Evolutionary conservation across 352 stramenopile genomes (phyloP).

Genomic region (Phytopythium kandeliae): DNA sequence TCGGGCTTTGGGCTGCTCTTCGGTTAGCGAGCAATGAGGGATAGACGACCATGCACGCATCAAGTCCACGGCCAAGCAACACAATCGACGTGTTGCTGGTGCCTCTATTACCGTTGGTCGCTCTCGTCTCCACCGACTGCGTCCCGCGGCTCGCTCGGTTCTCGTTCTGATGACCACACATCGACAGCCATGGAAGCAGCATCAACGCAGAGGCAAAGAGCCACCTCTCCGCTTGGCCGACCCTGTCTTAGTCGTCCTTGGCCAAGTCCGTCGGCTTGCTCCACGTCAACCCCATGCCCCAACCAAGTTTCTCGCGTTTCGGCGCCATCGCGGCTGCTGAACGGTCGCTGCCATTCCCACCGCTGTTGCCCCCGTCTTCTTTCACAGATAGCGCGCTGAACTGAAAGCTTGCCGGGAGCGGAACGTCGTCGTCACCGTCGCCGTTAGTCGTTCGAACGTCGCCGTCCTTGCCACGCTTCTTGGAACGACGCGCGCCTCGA

Average conservation of each 20-base stretch:
- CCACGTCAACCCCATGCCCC: conserved; percentile 54
- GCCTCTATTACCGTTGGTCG: background rate
- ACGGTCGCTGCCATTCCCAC: conserved; percentile 1
- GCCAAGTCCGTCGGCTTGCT: background rate
- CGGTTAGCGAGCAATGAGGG: conserved; percentile 9
- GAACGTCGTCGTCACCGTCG: conserved; percentile 41
- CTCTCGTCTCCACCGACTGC: background rate
- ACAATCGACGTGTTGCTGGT: background rate
- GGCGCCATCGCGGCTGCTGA: background rate
- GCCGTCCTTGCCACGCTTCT: conserved; percentile 2
- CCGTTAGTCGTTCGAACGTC: conserved; percentile 26
- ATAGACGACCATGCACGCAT: background rate
- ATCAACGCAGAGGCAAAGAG: background rate
- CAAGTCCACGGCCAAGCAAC: background rate
- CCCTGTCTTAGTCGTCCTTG: background rate
- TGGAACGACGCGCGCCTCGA: conserved; percentile 4
- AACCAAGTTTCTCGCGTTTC: conserved; percentile 69
- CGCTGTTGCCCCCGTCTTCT: background rate
- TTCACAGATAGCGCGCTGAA: conserved; percentile 14
- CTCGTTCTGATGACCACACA: background rate
- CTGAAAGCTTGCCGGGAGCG: conserved; percentile 40
- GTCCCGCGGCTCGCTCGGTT: background rate
- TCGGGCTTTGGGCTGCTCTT: conserved; percentile 50
- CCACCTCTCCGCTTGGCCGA: too few species aligned
- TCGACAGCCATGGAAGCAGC: background rate